Base-by-base conservation (phyloP, 2,329 filamentous ascomycete genomes). In the Chaetomiaceae sp. region DNA sequence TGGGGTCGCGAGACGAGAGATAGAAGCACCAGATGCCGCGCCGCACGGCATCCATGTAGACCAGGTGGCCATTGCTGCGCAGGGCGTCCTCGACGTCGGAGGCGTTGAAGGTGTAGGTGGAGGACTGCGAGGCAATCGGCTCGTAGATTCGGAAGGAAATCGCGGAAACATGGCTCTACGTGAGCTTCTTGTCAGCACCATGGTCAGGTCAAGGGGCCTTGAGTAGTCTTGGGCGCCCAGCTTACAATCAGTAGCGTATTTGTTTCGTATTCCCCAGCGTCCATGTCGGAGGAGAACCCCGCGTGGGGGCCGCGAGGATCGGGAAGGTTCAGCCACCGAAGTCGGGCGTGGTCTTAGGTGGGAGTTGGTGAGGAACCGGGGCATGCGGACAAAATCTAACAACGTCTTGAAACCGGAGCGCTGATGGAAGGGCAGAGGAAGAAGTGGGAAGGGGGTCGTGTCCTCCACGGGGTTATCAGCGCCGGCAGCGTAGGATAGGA, bases 201-300 rank as follows among this genome's bases (percentile, higher is more conserved):
- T 3, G 9, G 10, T 20, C 8, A 17, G 8, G 7, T 8, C 15
- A 11, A 19, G 11, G 18, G 20, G 6, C 8, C n/a, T 20, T 18
- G 19, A 35, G 20, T 9, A 17, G 36, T 6, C 37, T 6, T 9
- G 24, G 34, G 33, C 29, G 15, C 4, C 8, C 32, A n/a, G 9
- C 14, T 58, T 56, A 81, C 78, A 67, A 80, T 70, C 59, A 78
- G 67, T 58, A 81, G 65, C 51, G 71, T 72, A 66, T 81, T 81
- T 61, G 78, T 81, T 60, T 79, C 76, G 65, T 79, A 79, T 66
- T 81, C 77, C 55, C 75, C 74, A 64, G 74, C 73, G 65, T 81
- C 78, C 78, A 81, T 81, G 61, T 74, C 76, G 75, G n/a, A 52
- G 58, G 26, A 50, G 41, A 53, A 43, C 47, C 51, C 47, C 55